A percentile compares a stretch with the other conserved stretches of the same genome.
These are phyloP conservation scores for Helichrysum umbraculigerum DNA, from an alignment of 129 eudicot species.

Conservation along the genomic window DNA sequence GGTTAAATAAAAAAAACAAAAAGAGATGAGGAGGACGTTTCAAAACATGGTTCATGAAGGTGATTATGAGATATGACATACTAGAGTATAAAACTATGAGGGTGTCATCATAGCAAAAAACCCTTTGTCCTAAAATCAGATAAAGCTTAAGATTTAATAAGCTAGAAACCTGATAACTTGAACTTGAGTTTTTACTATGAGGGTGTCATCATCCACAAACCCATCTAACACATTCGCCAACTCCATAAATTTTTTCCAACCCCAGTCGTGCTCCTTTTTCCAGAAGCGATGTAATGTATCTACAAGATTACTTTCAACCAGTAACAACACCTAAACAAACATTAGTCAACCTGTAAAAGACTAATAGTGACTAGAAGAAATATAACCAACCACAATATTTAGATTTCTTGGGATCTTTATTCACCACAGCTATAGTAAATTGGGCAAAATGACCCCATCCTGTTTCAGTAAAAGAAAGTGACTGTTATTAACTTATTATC, in stretches of 20 bases:
- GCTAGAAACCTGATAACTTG: conserved; percentile 82
- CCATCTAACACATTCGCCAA: too few relatives aligned
- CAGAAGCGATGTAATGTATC: conserved; percentile 88
- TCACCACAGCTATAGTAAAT: conserved; percentile 87
- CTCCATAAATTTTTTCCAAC: too few relatives aligned
- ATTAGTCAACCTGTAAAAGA: too few relatives aligned
- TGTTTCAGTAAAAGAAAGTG: conserved; percentile 32
- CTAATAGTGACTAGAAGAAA: neutral
- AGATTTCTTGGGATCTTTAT: conserved; percentile 79
- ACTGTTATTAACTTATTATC: too few relatives aligned
- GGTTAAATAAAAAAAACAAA: too few relatives aligned
- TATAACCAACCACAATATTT: conserved; percentile 68
- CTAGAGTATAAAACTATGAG: too few relatives aligned
- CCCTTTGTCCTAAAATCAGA: neutral
- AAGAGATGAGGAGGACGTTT: too few relatives aligned
- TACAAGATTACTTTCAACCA: too few relatives aligned
- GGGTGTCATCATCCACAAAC: conserved; percentile 86
- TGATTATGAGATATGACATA: too few relatives aligned
- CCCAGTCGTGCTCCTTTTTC: conserved; percentile 96
- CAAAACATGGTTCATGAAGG: too few relatives aligned
- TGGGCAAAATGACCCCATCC: conserved; percentile 97
- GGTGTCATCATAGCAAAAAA: neutral
- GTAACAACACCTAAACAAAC: too few relatives aligned
- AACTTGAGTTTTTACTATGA: conserved; percentile 81
- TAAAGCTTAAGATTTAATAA: neutral